A percentile compares a stretch with the other conserved stretches of the same genome.
These are phyloP conservation scores for Penicillium nordicum DNA, from an alignment of 2,329 filamentous ascomycete genomes.

Conservation along the genomic window DNA sequence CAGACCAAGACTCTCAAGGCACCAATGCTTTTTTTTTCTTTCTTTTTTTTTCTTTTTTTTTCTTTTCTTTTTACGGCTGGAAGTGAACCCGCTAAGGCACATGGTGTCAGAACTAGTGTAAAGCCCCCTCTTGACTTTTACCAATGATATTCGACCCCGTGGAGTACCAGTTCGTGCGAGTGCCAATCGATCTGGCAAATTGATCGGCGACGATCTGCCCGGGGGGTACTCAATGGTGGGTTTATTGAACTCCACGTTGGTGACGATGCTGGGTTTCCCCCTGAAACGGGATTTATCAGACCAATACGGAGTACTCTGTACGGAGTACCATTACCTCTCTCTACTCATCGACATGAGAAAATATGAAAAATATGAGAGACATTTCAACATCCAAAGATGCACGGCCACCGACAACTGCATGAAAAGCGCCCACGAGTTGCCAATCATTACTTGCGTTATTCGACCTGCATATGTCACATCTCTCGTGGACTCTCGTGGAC, in stretches of 20 bases:
- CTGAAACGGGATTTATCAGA: not conserved
- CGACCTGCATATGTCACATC: slow-evolving; percentile 13
- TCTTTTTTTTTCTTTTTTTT: not conserved
- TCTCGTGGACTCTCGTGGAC: not conserved
- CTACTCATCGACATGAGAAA: not conserved
- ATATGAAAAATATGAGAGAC: not conserved
- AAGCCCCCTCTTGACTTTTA: slow-evolving; percentile 11
- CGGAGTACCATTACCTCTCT: not conserved
- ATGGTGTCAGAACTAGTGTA: slow-evolving; percentile 19
- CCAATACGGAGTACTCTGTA: not conserved
- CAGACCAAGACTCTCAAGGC: not conserved
- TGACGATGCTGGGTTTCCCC: not conserved
- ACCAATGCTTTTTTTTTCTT: not conserved
- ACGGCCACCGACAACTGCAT: slow-evolving; percentile 3
- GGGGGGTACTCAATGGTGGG: slow-evolving; percentile 28
- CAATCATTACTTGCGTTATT: slow-evolving; percentile 8
- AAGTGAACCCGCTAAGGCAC: slow-evolving; percentile 13
- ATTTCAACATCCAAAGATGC: not conserved
- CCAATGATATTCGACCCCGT: slow-evolving; percentile 16
- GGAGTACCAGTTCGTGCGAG: slow-evolving; percentile 20
- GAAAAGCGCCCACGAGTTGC: not conserved
- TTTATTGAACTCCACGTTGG: slow-evolving; percentile 6
- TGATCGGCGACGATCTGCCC: slow-evolving; percentile 24
- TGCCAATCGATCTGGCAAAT: slow-evolving; percentile 22
- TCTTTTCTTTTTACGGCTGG: not conserved